phyloP scores from a whole-genome alignment of 1,284 basidiomycete genomes.

The Leccinum idahoense region DNA sequence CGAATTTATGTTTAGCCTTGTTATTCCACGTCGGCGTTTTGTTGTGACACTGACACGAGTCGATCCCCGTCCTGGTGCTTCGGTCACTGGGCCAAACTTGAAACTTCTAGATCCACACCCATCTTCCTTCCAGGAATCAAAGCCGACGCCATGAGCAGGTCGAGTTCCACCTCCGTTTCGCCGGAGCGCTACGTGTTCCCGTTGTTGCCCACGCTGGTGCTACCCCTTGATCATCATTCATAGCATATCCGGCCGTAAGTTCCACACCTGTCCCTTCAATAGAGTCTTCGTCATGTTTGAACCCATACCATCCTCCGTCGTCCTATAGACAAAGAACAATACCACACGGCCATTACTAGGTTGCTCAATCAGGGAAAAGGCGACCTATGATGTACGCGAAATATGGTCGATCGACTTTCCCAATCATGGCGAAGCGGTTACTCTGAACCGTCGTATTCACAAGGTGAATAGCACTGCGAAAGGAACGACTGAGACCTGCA shows the following conservation, averaged over 20 bases:
- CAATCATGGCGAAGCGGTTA: slow-evolving; percentile 49
- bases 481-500: slow-evolving; percentile 11
- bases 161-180: slow-evolving; percentile 2
- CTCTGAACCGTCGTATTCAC: slow-evolving; percentile 34
- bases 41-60: background rate
- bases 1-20: too few relatives aligned
- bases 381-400: slow-evolving; percentile 37
- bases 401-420: slow-evolving; percentile 52
- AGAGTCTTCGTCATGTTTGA: background rate
- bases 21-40: too few relatives aligned
- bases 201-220: slow-evolving; percentile 15
- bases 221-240: slow-evolving; percentile 25
- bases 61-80: background rate
- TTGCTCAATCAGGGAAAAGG: slow-evolving; percentile 33
- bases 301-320: background rate
- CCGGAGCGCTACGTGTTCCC: slow-evolving; percentile 20
- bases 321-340: slow-evolving; percentile 46
- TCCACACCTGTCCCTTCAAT: background rate
- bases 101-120: background rate
- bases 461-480: slow-evolving; percentile 13
- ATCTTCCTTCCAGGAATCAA: background rate
- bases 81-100: background rate
- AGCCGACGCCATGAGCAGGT: slow-evolving; percentile 4
- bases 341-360: slow-evolving; percentile 40
- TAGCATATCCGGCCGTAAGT: slow-evolving; percentile 26